These are phyloP conservation scores for Pulveroboletus sp. DNA, from an alignment of 768 basidiomycete species.

Conservation along the genomic window DNA sequence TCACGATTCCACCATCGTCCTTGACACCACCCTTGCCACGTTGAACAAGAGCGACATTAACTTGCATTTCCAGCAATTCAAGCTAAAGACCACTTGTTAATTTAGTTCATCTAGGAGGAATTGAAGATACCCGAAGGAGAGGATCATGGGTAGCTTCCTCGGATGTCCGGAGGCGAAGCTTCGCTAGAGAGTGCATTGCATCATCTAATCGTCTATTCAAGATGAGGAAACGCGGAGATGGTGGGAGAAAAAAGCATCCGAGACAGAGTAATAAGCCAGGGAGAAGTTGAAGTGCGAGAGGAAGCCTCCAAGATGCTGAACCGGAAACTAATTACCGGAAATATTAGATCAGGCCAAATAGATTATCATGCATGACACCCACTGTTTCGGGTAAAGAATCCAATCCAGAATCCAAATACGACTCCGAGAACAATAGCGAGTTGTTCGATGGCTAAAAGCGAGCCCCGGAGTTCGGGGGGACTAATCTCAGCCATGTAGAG, in stretches of 20 bases:
- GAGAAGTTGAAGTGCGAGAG: slow-evolving; percentile 64
- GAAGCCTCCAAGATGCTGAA: slow-evolving; percentile 72
- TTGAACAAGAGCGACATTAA: slow-evolving; percentile 53
- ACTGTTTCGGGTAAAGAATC: slow-evolving; percentile 67
- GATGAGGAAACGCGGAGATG: slow-evolving; percentile 46
- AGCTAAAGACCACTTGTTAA: slow-evolving; percentile 37
- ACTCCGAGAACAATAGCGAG: slow-evolving; percentile 78
- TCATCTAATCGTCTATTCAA: slow-evolving; percentile 50
- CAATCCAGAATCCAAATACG: slow-evolving; percentile 80
- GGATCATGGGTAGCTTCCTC: slow-evolving; percentile 48
- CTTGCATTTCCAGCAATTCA: slow-evolving; percentile 73
- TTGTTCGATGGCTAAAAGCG: slow-evolving; percentile 75
- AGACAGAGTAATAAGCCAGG: slow-evolving; percentile 64
- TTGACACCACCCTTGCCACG: slow-evolving; percentile 26
- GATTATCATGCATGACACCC: slow-evolving; percentile 17
- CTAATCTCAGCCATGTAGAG: slow-evolving; percentile 85
- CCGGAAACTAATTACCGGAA: slow-evolving; percentile 41
- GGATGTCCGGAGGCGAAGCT: slow-evolving; percentile 40
- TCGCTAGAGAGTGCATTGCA: slow-evolving; percentile 53
- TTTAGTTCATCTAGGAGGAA: not conserved
- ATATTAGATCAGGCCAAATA: not conserved
- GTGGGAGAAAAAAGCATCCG: slow-evolving; percentile 49
- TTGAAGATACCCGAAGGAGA: slow-evolving; percentile 40
- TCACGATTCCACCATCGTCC: slow-evolving; percentile 8
- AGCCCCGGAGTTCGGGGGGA: slow-evolving; percentile 73